A percentile compares a stretch with the other conserved stretches of the same genome.
Conservation (phyloP, 2,329 filamentous ascomycete species). For the Alternaria gansuensis region DNA sequence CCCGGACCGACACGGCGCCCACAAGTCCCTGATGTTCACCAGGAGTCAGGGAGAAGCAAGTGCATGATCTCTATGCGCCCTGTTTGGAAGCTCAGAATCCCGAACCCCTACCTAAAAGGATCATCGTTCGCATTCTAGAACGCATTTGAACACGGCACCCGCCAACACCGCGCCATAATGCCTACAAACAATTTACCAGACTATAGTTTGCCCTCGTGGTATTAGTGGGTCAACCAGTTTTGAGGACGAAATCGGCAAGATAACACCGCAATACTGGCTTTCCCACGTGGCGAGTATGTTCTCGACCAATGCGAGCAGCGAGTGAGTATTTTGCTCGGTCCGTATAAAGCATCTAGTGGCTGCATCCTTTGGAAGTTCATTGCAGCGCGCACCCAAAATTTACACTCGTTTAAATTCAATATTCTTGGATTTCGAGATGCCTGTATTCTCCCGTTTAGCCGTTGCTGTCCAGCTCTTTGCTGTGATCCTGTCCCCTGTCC, state of each 20-base stretch:
- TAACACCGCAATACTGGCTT: slow-evolving; percentile 22
- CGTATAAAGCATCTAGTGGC: slow-evolving; percentile 32
- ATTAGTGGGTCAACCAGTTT: slow-evolving; percentile 10
- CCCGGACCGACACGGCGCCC: slow-evolving; percentile 4
- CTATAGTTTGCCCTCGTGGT: slow-evolving; percentile 1
- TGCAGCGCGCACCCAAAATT: slow-evolving; percentile 13
- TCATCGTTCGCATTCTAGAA: slow-evolving; percentile 11
- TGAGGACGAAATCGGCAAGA: slow-evolving; percentile 8
- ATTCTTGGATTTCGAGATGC: slow-evolving; percentile 32
- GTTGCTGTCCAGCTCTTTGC: slow-evolving; percentile 37
- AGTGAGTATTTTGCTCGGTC: slow-evolving; percentile 12
- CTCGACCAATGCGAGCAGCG: slow-evolving; percentile 25
- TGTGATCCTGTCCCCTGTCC: slow-evolving; percentile 33
- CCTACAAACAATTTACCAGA: slow-evolving; percentile 17
- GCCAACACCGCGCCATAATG: slow-evolving; percentile 8
- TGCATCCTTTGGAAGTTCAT: slow-evolving; percentile 13
- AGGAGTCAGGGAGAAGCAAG: slow-evolving; percentile 4
- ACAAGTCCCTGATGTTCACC: slow-evolving; percentile 19
- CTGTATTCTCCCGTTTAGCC: slow-evolving; percentile 39
- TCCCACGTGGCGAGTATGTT: slow-evolving; percentile 24
- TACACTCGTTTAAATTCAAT: slow-evolving; percentile 29
- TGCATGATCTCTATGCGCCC: neutral
- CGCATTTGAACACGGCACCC: neutral
- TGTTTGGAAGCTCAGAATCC: neutral
- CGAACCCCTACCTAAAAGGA: slow-evolving; percentile 8